phyloP scores from a whole-genome alignment of 139 green algal genomes.

The Pleodorina starrii region DNA sequence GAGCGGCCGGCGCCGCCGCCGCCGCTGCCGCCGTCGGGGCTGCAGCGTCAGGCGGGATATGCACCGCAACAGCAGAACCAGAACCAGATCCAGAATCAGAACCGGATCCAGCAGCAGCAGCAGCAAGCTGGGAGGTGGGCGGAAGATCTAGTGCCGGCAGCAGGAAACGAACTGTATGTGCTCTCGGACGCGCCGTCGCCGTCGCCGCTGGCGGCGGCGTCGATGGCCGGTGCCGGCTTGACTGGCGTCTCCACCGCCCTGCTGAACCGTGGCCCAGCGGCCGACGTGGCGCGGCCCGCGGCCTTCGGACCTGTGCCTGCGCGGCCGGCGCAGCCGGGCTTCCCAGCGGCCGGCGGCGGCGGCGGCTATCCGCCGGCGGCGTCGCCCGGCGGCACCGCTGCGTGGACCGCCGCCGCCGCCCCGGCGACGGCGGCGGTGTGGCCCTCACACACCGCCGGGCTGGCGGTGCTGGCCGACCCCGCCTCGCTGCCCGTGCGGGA shows the following conservation, averaged over 20 bases:
- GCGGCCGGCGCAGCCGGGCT: neutral
- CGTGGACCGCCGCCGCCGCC: too few relatives aligned
- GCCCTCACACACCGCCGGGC: neutral
- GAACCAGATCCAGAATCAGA: neutral
- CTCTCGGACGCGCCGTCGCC: neutral
- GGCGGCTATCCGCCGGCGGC: too few relatives aligned
- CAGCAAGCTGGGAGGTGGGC: neutral
- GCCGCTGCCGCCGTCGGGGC: neutral
- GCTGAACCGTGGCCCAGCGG: too few relatives aligned
- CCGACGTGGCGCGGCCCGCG: too few relatives aligned
- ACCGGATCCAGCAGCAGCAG: neutral
- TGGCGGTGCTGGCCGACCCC: constrained; percentile 22
- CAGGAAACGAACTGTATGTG: neutral
- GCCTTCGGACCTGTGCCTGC: too few relatives aligned
- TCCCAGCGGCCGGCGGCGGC: too few relatives aligned
- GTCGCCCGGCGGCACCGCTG: too few relatives aligned
- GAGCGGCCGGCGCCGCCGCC: neutral
- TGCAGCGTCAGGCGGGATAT: too few relatives aligned
- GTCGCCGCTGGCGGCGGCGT: neutral
- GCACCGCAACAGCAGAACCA: neutral
- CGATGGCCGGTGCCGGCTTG: neutral
- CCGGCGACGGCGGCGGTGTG: too few relatives aligned
- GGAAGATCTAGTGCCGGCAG: neutral
- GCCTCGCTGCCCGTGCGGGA: neutral
- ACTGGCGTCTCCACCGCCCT: too few relatives aligned